Conservation (phyloP, 1,284 basidiomycete species). For the Rhodotorula sp. region DNA sequence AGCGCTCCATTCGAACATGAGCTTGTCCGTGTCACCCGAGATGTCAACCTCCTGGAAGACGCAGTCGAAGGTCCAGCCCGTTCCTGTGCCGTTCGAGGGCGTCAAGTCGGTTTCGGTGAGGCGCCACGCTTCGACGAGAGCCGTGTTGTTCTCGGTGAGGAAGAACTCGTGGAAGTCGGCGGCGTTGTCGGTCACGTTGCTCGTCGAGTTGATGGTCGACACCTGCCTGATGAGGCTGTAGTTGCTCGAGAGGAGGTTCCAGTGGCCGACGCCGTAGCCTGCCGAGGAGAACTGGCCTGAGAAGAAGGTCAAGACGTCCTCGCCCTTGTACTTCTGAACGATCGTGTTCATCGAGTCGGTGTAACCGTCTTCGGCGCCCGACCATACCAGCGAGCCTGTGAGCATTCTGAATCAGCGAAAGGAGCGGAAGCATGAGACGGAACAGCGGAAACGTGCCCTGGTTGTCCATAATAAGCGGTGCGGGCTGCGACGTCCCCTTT, state of each 20-base stretch:
- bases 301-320: slow-evolving; percentile 20
- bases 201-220: slow-evolving; percentile 1
- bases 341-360: slow-evolving; percentile 21
- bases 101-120: slow-evolving; percentile 41
- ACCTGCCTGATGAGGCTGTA: slow-evolving; percentile 7
- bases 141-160: slow-evolving; percentile 41
- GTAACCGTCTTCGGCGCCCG: slow-evolving; percentile 1
- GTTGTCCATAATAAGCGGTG: slow-evolving; percentile 15
- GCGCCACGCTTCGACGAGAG: slow-evolving; percentile 45
- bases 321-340: slow-evolving; percentile 17
- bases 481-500: neutral
- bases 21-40: slow-evolving; percentile 37
- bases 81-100: slow-evolving; percentile 24
- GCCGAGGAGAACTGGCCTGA: slow-evolving; percentile 10
- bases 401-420: neutral
- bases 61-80: slow-evolving; percentile 45
- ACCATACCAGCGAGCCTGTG: slow-evolving; percentile 6
- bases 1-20: slow-evolving; percentile 36
- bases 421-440: neutral
- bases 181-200: neutral
- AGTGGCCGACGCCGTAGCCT: slow-evolving; percentile 16
- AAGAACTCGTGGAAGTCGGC: slow-evolving; percentile 19
- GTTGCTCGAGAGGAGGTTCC: slow-evolving; percentile 13
- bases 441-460: neutral
- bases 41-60: slow-evolving; percentile 48